Conservation (phyloP, 192 early-diverging fungal species). For the Funneliformis mosseae region DNA sequence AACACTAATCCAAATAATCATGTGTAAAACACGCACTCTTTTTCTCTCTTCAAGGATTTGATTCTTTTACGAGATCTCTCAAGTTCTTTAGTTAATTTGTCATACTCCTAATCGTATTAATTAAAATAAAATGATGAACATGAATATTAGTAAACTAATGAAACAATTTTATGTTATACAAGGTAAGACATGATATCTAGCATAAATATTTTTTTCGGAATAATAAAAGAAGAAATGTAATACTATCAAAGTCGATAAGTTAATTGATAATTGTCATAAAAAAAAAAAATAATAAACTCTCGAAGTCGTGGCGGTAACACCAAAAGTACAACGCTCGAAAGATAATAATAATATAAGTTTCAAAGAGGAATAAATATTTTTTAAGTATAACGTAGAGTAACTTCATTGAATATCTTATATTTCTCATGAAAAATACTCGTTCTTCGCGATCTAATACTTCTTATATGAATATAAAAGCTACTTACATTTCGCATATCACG, state of each 20-base stretch:
- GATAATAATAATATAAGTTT: too few relatives aligned
- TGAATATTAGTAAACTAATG: too few relatives aligned
- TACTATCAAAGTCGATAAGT: too few relatives aligned
- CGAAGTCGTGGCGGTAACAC: too few relatives aligned
- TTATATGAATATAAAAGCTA: background rate
- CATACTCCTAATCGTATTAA: slow-evolving; percentile 2
- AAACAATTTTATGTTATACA: too few relatives aligned
- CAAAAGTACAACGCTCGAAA: too few relatives aligned
- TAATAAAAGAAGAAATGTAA: background rate
- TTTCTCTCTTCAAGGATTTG: slow-evolving; percentile 27
- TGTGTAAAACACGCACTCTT: slow-evolving; percentile 15
- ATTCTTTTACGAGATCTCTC: slow-evolving; percentile 29
- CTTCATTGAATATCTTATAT: background rate
- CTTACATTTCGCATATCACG: slow-evolving; percentile 26
- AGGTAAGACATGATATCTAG: background rate
- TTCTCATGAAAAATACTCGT: background rate
- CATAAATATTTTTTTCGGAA: background rate
- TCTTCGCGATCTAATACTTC: background rate
- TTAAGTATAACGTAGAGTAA: too few relatives aligned
- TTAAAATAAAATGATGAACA: background rate
- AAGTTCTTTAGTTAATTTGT: slow-evolving; percentile 23
- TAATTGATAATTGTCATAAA: too few relatives aligned
- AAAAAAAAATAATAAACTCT: too few relatives aligned
- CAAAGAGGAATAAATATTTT: too few relatives aligned
- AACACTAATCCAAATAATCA: background rate